phyloP scores from a whole-genome alignment of 2,329 filamentous ascomycete genomes.

The Xylariaceae sp. region DNA sequence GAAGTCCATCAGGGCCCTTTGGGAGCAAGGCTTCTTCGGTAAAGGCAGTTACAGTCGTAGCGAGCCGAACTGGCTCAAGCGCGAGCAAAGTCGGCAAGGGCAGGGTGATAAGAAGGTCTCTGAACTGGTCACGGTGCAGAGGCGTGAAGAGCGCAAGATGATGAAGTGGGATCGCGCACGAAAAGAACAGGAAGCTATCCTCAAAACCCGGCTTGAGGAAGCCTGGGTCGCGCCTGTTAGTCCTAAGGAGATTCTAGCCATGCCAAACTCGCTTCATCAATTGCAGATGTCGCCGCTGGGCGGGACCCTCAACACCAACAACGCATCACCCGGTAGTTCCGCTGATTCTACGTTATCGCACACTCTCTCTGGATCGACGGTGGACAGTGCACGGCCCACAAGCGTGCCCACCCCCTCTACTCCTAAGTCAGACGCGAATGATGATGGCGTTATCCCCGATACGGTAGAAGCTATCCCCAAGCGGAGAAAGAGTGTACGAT shows the following conservation, averaged over 20 bases:
- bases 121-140: slow-evolving; percentile 71
- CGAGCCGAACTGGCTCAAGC: slow-evolving; percentile 87
- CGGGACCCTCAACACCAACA: slow-evolving; percentile 16
- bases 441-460: slow-evolving; percentile 8
- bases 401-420: neutral
- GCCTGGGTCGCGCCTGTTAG: slow-evolving; percentile 42
- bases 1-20: slow-evolving; percentile 70
- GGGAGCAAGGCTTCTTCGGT: slow-evolving; percentile 97
- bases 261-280: slow-evolving; percentile 52
- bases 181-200: slow-evolving; percentile 76
- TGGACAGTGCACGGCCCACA: neutral
- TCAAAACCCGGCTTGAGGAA: slow-evolving; percentile 55
- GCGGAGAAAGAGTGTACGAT: slow-evolving; percentile 61
- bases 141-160: slow-evolving; percentile 73
- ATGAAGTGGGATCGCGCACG: slow-evolving; percentile 91
- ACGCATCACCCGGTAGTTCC: neutral
- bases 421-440: neutral
- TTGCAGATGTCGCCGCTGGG: slow-evolving; percentile 21
- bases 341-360: neutral
- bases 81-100: slow-evolving; percentile 69
- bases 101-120: slow-evolving; percentile 63
- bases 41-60: slow-evolving; percentile 90
- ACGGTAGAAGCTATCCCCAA: slow-evolving; percentile 28
- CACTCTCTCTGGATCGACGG: neutral
- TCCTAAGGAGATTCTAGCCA: slow-evolving; percentile 43